phyloP scores from a whole-genome alignment of 345 rosid genomes.

The Isatis tinctoria region DNA sequence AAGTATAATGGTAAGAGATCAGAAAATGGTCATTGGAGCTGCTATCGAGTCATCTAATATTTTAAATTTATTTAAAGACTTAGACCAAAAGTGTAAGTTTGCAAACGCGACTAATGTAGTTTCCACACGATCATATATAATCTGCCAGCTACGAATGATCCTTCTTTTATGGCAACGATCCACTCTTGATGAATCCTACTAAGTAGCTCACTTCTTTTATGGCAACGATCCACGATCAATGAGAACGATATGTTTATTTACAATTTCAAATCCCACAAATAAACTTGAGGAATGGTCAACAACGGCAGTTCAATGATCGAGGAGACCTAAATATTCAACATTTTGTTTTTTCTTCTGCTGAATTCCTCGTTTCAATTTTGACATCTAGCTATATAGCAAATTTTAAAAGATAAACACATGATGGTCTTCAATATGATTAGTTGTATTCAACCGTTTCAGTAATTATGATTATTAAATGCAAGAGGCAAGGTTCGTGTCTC shows the following conservation, averaged over 20 bases:
- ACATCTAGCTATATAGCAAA: constrained; percentile 16
- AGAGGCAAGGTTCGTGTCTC: constrained; percentile 2
- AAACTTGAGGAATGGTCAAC: constrained; percentile 5
- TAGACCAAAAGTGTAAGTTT: background rate
- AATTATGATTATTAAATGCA: constrained; percentile 1
- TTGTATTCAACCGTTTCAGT: constrained; percentile 8
- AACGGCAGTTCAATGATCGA: constrained; percentile 15
- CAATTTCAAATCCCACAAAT: background rate
- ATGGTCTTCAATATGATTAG: constrained; percentile 8
- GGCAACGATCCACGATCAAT: background rate
- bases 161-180: background rate
- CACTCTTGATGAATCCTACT: background rate
- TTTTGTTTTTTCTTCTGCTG: background rate
- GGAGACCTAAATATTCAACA: constrained; percentile 3
- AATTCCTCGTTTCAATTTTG: constrained; percentile 6
- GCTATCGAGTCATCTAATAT: background rate
- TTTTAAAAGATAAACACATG: constrained; percentile 7
- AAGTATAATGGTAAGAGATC: background rate
- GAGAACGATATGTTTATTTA: background rate
- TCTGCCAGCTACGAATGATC: background rate
- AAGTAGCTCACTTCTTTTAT: background rate
- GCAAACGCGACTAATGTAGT: background rate
- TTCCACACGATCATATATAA: background rate
- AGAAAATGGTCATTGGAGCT: background rate
- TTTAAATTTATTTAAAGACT: background rate